phyloP scores from a whole-genome alignment of 2,329 filamentous ascomycete genomes.

The Gnomoniopsis sp. region DNA sequence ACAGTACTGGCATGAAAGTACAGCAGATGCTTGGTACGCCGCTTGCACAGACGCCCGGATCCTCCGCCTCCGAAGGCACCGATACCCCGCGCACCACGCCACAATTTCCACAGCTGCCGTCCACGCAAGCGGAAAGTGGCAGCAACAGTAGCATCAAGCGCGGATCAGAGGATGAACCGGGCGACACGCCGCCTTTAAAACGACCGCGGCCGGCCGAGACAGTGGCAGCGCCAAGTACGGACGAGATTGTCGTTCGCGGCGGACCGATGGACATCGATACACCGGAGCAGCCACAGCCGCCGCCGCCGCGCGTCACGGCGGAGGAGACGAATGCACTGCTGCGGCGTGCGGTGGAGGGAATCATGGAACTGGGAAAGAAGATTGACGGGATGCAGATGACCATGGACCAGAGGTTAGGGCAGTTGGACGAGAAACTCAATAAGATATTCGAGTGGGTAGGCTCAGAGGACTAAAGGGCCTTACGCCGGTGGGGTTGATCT shows the following conservation, averaged over 20 bases:
- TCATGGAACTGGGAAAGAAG: slow-evolving; percentile 10
- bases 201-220: slow-evolving; percentile 1
- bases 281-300: not conserved
- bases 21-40: slow-evolving; percentile 12
- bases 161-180: slow-evolving; percentile 4
- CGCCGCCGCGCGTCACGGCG: not conserved
- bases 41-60: slow-evolving; percentile 11
- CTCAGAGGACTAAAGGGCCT: not conserved
- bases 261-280: slow-evolving; percentile 2
- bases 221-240: not conserved
- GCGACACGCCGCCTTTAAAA: slow-evolving; percentile 4
- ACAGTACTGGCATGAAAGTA: slow-evolving; percentile 10
- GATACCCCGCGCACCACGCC: slow-evolving; percentile 16
- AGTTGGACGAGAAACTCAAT: slow-evolving; percentile 16
- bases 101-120: not conserved
- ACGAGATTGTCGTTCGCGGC: slow-evolving; percentile 7
- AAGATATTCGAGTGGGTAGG: slow-evolving; percentile 13
- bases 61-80: slow-evolving; percentile 5
- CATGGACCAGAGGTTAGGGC: slow-evolving; percentile 9
- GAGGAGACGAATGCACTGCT: slow-evolving; percentile 4
- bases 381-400: slow-evolving; percentile 13
- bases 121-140: not conserved
- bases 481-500: not conserved
- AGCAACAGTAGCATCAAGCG: slow-evolving; percentile 5
- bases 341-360: slow-evolving; percentile 10